phyloP scores from a whole-genome alignment of 345 rosid genomes.

The Eucalyptus albens region DNA sequence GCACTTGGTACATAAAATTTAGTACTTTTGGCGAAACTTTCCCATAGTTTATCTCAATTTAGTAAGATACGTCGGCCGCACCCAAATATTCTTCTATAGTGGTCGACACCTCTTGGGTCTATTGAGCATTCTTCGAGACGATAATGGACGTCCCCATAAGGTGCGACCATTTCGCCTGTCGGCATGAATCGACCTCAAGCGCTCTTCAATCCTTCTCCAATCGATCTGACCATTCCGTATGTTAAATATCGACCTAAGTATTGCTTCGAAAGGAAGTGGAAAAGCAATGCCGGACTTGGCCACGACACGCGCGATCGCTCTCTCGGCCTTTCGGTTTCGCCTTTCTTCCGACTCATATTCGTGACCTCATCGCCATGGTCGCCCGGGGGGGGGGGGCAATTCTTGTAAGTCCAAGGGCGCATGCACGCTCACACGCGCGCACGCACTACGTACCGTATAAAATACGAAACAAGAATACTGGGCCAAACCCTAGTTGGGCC shows the following conservation, averaged over 20 bases:
- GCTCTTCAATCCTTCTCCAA: background rate
- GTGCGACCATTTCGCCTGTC: rapidly evolving
- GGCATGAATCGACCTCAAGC: background rate
- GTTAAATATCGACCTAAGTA: background rate
- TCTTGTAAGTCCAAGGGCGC: background rate
- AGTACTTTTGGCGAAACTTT: background rate
- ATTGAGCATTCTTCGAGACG: background rate
- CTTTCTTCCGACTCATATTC: background rate
- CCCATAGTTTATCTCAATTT: background rate
- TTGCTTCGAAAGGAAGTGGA: background rate
- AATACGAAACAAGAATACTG: background rate
- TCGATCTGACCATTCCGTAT: background rate
- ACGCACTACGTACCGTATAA: background rate
- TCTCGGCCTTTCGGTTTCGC: background rate
- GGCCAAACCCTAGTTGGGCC: background rate
- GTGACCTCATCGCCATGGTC: background rate
- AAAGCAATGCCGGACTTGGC: background rate
- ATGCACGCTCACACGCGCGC: rapidly evolving
- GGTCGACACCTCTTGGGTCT: background rate
- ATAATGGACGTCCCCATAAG: background rate
- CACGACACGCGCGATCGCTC: background rate
- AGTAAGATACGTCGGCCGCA: background rate
- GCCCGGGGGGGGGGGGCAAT: background rate
- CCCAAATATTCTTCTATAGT: background rate
- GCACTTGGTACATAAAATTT: background rate